phyloP scores from a whole-genome alignment of 2,329 filamentous ascomycete species.

The Cercospora sp. region DNA sequence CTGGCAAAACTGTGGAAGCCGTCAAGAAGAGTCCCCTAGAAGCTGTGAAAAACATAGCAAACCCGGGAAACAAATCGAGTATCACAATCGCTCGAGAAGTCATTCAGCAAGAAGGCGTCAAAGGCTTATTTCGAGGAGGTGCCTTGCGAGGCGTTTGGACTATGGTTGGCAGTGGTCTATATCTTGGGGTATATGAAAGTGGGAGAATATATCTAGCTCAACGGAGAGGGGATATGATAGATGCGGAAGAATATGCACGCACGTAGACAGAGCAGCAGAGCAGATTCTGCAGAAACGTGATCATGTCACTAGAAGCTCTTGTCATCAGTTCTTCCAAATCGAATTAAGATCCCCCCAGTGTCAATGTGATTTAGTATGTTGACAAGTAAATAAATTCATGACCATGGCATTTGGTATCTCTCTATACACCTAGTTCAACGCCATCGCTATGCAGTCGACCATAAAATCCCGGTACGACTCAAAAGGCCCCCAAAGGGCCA shows the following conservation, averaged over 20 bases:
- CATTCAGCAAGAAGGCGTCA: conserved; percentile 64
- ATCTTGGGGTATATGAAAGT: conserved; percentile 82
- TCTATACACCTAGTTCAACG: neutral
- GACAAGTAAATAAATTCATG: neutral
- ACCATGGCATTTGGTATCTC: conserved; percentile 1
- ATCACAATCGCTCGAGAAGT: conserved; percentile 66
- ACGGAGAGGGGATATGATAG: conserved; percentile 45
- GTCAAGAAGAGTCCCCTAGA: conserved; percentile 35
- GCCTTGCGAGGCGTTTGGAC: conserved; percentile 76
- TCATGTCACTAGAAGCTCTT: no score
- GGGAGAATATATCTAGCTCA: conserved; percentile 59
- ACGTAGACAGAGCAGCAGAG: no score
- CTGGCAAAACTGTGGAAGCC: conserved; percentile 42
- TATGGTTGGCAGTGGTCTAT: conserved; percentile 76
- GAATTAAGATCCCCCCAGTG: no score
- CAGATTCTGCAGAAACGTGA: no score
- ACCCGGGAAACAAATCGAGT: conserved; percentile 43
- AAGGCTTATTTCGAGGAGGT: conserved; percentile 75
- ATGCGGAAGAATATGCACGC: conserved; percentile 33
- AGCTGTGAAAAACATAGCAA: conserved; percentile 38
- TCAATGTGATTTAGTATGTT: neutral
- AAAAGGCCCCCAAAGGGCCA: neutral
- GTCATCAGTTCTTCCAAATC: no score
- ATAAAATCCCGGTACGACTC: neutral
- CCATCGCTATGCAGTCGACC: conserved; percentile 6